phyloP scores from a whole-genome alignment of 805 yeast species.

The Zygoascus biomembranicola region DNA sequence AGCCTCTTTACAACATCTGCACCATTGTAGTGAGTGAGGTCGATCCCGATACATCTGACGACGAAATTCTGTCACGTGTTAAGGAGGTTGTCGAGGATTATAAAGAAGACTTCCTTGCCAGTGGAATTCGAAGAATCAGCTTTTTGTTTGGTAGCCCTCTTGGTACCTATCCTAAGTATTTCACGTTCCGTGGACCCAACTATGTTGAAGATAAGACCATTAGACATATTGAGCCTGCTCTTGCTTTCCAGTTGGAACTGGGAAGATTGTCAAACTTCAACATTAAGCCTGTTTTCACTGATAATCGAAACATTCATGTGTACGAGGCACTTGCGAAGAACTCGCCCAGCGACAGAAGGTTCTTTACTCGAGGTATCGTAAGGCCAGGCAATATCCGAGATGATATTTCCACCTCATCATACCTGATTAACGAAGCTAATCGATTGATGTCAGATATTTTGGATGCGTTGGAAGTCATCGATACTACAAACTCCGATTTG shows the following conservation, averaged over 20 bases:
- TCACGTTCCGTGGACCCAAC: conserved; percentile 85
- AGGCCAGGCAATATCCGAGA: conserved; percentile 93
- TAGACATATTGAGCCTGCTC: conserved; percentile 97
- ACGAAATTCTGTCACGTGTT: conserved; percentile 55
- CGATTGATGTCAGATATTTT: conserved; percentile 91
- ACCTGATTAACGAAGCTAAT: conserved; percentile 92
- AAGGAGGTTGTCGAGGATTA: conserved; percentile 56
- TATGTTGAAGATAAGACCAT: conserved; percentile 84
- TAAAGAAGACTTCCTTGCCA: conserved; percentile 58
- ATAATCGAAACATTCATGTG: conserved; percentile 94
- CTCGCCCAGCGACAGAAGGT: conserved; percentile 87
- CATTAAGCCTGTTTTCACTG: conserved; percentile 90
- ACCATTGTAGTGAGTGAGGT: conserved; percentile 68
- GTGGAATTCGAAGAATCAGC: conserved; percentile 85
- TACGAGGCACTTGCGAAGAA: conserved; percentile 95
- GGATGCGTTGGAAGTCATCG: conserved; percentile 90
- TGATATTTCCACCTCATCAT: conserved; percentile 87
- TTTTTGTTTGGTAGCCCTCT: conserved; percentile 76
- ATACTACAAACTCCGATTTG: conserved; percentile 89
- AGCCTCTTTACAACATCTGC: conserved; percentile 64
- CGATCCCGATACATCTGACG: conserved; percentile 68
- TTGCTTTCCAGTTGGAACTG: conserved; percentile 94
- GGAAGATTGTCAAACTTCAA: conserved; percentile 91
- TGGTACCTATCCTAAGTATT: conserved; percentile 91
- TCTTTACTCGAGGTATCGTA: conserved; percentile 93